Conservation (phyloP, 495 filamentous ascomycete genomes). For the Neurospora terricola region DNA sequence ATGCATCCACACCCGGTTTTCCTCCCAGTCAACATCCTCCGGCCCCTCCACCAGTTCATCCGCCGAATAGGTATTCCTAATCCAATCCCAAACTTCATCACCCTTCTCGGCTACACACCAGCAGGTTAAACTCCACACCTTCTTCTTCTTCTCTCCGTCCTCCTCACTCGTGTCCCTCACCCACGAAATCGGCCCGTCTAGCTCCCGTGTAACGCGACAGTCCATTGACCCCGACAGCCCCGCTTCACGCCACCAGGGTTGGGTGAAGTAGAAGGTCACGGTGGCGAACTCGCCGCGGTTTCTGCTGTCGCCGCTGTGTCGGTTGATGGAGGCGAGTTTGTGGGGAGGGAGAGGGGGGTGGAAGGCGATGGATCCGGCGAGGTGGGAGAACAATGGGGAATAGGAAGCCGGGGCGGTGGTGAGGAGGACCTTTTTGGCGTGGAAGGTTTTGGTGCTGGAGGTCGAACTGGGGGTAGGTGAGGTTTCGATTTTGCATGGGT, state of each 20-base stretch:
- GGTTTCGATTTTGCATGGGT: neutral
- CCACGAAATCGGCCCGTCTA: conserved; percentile 28
- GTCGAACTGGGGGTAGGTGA: neutral
- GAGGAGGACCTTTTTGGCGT: conserved; percentile 27
- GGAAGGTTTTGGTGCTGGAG: conserved; percentile 9
- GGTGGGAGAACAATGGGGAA: neutral
- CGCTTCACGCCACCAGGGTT: conserved; percentile 30
- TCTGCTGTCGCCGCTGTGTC: conserved; percentile 14
- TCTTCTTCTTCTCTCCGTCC: conserved; percentile 18
- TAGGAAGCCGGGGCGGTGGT: conserved; percentile 25
- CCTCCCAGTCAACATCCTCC: neutral
- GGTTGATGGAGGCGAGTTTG: conserved; percentile 5
- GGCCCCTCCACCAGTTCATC: conserved; percentile 4
- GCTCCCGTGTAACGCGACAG: conserved; percentile 1
- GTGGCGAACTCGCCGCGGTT: conserved; percentile 32
- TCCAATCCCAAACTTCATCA: neutral
- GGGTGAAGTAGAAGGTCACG: conserved; percentile 12
- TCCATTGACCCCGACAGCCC: conserved; percentile 25
- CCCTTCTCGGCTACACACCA: neutral
- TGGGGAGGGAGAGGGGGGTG: conserved; percentile 3
- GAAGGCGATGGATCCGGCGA: conserved; percentile 19
- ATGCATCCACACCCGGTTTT: conserved; percentile 1
- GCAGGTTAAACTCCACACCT: neutral
- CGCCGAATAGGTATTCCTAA: conserved; percentile 32
- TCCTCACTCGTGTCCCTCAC: conserved; percentile 31